A percentile compares a stretch with the other conserved stretches of the same genome.
These are phyloP conservation scores for Septoria petroselini DNA, from an alignment of 2,329 filamentous ascomycete species.

Conservation along the genomic window DNA sequence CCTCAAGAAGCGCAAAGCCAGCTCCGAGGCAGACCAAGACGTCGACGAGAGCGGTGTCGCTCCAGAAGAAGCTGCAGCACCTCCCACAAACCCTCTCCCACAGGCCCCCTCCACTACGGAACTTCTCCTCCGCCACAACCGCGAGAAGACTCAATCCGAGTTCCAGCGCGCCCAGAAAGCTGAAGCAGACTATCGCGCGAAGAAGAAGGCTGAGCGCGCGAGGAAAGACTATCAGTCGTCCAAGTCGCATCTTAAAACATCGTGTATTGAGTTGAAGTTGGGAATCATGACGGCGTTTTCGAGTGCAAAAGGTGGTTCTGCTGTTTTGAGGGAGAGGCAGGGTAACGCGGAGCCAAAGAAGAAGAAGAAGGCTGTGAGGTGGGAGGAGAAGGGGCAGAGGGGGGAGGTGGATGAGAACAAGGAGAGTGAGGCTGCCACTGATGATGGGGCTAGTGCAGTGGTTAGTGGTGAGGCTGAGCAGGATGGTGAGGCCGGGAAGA, in stretches of 20 bases:
- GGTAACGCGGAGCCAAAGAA: conserved; percentile 6
- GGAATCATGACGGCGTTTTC: conserved; percentile 15
- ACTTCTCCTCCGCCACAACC: conserved; percentile 17
- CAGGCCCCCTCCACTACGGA: conserved; percentile 21
- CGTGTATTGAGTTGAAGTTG: conserved; percentile 11
- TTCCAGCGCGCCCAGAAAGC: conserved; percentile 19
- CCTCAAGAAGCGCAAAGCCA: conserved; percentile 10
- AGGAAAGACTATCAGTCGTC: conserved; percentile 18
- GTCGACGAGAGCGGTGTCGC: not conserved
- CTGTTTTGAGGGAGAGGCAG: conserved; percentile 11
- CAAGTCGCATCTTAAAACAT: conserved; percentile 20
- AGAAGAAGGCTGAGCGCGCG: conserved; percentile 16
- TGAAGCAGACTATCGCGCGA: conserved; percentile 19
- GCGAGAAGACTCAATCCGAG: conserved; percentile 15
- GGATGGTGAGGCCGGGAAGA: no score
- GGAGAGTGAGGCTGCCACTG: conserved; percentile 1
- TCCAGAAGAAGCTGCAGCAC: not conserved
- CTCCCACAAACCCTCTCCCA: conserved; percentile 7
- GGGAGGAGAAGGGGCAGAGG: conserved; percentile 13
- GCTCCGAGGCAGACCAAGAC: not conserved
- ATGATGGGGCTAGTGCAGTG: no score
- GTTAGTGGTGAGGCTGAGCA: no score
- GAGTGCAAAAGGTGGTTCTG: conserved; percentile 2
- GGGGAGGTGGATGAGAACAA: conserved; percentile 10
- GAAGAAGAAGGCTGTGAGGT: conserved; percentile 6